Conservation (phyloP, 768 basidiomycete genomes). For the Boletus eberwhitei region DNA sequence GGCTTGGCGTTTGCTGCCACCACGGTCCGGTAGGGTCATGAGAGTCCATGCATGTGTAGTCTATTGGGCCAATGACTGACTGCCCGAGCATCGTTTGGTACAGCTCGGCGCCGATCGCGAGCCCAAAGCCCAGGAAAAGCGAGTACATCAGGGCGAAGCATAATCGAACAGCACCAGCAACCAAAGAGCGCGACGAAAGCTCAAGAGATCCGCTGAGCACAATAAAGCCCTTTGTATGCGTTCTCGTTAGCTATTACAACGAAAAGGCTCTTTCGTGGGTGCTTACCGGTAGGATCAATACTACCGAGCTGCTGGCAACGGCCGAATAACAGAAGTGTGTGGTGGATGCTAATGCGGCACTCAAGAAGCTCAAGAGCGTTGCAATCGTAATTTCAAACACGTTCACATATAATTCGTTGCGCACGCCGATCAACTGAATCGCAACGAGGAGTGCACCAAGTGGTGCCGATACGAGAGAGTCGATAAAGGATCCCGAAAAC, state of each 20-base stretch:
- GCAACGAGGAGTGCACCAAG: slow-evolving; percentile 72
- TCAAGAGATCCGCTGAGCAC: slow-evolving; percentile 74
- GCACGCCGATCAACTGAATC: slow-evolving; percentile 67
- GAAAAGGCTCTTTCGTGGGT: not conserved
- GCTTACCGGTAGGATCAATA: slow-evolving; percentile 74
- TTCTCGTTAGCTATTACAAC: not conserved
- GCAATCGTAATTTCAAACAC: slow-evolving; percentile 84
- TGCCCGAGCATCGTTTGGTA: slow-evolving; percentile 55
- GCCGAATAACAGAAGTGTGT: slow-evolving; percentile 79
- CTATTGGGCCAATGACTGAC: slow-evolving; percentile 46
- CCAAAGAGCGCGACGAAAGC: slow-evolving; percentile 74
- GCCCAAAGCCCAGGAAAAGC: slow-evolving; percentile 76
- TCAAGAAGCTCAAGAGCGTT: slow-evolving; percentile 72
- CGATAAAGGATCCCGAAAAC: slow-evolving; percentile 76
- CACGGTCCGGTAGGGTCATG: slow-evolving; percentile 61
- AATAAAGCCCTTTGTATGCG: slow-evolving; percentile 49
- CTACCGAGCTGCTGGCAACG: slow-evolving; percentile 70
- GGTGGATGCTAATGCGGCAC: slow-evolving; percentile 69
- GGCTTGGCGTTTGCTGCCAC: slow-evolving; percentile 69
- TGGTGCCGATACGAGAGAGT: slow-evolving; percentile 68
- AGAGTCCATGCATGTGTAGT: slow-evolving; percentile 56
- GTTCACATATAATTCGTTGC: slow-evolving; percentile 76
- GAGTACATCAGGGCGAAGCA: slow-evolving; percentile 80
- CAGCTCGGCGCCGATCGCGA: slow-evolving; percentile 72
- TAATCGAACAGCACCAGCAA: slow-evolving; percentile 79